A percentile compares a stretch with the other conserved stretches of the same genome.
These are phyloP conservation scores for Tephrocybe sp. DNA, from an alignment of 768 basidiomycete genomes.

Conservation along the genomic window DNA sequence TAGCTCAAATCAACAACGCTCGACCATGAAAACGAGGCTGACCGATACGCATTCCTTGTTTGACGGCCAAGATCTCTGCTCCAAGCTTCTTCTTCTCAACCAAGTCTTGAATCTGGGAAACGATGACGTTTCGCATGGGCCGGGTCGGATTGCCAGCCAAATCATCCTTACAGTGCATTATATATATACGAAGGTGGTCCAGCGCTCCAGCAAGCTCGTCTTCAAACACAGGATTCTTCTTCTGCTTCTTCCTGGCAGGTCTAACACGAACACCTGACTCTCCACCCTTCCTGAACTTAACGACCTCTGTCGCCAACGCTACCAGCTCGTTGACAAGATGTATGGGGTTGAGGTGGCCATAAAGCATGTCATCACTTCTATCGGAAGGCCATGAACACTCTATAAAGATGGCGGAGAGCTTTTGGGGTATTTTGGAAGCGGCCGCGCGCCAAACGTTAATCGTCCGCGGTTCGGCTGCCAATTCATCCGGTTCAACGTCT, in stretches of 20 bases:
- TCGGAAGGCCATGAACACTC: conserved; percentile 90
- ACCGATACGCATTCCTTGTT: conserved; percentile 84
- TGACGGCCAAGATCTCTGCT: conserved; percentile 63
- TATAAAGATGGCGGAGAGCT: conserved; percentile 81
- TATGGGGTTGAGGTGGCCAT: conserved; percentile 84
- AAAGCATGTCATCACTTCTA: conserved; percentile 63
- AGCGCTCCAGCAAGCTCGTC: conserved; percentile 52
- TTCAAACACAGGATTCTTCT: conserved; percentile 33
- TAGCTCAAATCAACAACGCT: background rate
- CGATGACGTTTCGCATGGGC: conserved; percentile 65
- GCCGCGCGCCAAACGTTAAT: conserved; percentile 78
- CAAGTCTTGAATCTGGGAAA: conserved; percentile 65
- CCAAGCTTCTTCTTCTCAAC: conserved; percentile 66
- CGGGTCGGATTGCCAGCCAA: conserved; percentile 43
- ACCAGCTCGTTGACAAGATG: conserved; percentile 76
- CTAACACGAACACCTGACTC: conserved; percentile 22
- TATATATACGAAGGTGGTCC: conserved; percentile 62
- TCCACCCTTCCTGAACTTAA: conserved; percentile 34
- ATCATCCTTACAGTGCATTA: conserved; percentile 88
- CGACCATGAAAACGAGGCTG: conserved; percentile 26
- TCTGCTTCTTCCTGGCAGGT: conserved; percentile 36
- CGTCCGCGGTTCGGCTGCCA: conserved; percentile 59
- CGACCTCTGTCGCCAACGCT: conserved; percentile 66
- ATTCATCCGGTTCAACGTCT: conserved; percentile 84
- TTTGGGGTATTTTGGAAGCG: conserved; percentile 69